Percentiles rank a stretch among this genome's conserved stretches.
Evolutionary conservation across 1,284 basidiomycete species (phyloP).

Genomic region (Fistulinella cinereoalba): DNA sequence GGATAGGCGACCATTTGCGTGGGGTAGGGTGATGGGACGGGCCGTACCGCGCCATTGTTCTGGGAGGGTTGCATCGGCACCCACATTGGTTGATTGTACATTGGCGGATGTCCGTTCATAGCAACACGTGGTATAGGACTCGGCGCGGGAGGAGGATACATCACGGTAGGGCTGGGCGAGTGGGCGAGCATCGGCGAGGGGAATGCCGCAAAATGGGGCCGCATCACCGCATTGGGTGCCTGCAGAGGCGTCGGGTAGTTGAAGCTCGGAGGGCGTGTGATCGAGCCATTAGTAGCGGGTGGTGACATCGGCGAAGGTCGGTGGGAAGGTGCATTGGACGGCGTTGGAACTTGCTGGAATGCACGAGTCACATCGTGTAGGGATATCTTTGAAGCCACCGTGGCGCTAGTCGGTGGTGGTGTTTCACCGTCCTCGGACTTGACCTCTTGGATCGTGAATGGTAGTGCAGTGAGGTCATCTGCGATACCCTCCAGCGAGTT

Average conservation of each 20-base stretch:
- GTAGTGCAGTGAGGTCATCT: constrained; percentile 71
- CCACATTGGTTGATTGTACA: constrained; percentile 66
- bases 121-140: constrained; percentile 65
- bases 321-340: constrained; percentile 44
- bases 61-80: constrained; percentile 51
- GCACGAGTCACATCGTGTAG: constrained; percentile 75
- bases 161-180: constrained; percentile 57
- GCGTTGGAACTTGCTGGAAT: constrained; percentile 73
- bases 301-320: constrained; percentile 47
- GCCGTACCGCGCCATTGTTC: constrained; percentile 52
- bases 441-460: constrained; percentile 74
- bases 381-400: constrained; percentile 66
- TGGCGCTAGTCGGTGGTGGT: constrained; percentile 60
- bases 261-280: constrained; percentile 41
- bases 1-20: constrained; percentile 62
- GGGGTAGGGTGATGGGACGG: constrained; percentile 60
- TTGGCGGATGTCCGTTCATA: constrained; percentile 54
- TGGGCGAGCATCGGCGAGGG: constrained; percentile 67
- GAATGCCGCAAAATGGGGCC: constrained; percentile 57
- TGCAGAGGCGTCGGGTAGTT: constrained; percentile 37
- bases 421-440: constrained; percentile 80
- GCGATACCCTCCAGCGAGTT: constrained; percentile 78
- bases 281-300: constrained; percentile 44
- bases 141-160: constrained; percentile 59
- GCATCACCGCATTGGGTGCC: constrained; percentile 43